Percentiles rank a stretch among this genome's conserved stretches.
Evolutionary conservation across 768 basidiomycete species (phyloP).

Genomic region (Cyclocybe cylindracea): DNA sequence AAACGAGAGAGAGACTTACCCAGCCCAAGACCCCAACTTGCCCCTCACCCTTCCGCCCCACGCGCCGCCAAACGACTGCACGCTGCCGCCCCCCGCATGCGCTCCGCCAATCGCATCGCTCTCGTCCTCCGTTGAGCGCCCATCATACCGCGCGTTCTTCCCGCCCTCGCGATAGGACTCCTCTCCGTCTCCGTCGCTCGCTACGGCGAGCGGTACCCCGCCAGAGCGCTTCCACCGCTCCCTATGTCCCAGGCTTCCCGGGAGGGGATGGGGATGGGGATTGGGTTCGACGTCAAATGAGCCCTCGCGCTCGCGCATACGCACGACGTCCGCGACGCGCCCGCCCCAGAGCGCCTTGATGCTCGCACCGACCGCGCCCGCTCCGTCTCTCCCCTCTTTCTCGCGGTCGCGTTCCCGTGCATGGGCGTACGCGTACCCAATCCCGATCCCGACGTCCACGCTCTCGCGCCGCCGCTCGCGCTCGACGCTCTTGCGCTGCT

Average conservation of each 20-base stretch:
- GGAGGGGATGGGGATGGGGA: no score
- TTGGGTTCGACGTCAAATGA: no score
- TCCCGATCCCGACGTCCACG: constrained; percentile 43
- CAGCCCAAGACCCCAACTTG: constrained; percentile 47
- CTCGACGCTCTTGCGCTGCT: constrained; percentile 7
- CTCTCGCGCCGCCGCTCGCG: constrained; percentile 32
- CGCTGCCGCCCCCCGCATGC: constrained; percentile 13
- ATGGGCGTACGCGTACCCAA: constrained; percentile 19
- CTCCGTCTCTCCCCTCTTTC: no score
- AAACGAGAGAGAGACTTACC: constrained; percentile 27
- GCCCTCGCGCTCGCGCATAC: constrained; percentile 42
- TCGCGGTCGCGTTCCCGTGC: constrained; percentile 33
- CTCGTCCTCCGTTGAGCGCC: constrained; percentile 46
- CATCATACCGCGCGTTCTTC: constrained; percentile 26
- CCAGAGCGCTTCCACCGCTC: constrained; percentile 19
- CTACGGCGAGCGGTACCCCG: constrained; percentile 24
- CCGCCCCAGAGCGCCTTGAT: constrained; percentile 48
- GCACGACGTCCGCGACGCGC: constrained; percentile 34
- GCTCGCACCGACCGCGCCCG: constrained; percentile 37
- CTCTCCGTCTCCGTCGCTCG: constrained; percentile 44
- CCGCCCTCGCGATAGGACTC: constrained; percentile 6
- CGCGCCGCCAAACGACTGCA: constrained; percentile 30
- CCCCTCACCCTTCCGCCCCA: constrained; percentile 46
- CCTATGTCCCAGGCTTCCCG: constrained; percentile 10
- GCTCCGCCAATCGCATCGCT: constrained; percentile 39